These are phyloP conservation scores for Asterella californica DNA, from an alignment of 225 moss, liverwort and hornwort genomes.

Conservation along the genomic window DNA sequence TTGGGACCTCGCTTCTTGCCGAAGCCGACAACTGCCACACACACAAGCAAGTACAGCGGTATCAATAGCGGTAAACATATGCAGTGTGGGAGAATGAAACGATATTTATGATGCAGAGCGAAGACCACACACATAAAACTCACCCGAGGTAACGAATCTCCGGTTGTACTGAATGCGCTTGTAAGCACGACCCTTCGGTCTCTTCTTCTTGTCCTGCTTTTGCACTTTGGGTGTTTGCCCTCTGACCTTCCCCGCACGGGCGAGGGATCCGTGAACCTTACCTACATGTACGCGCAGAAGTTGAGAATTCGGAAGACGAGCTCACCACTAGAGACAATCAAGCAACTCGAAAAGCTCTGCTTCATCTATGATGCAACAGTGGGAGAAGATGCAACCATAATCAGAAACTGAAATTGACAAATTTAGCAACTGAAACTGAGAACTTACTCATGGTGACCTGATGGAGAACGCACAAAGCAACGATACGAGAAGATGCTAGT, in stretches of 20 bases:
- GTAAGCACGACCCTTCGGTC: conserved; percentile 68
- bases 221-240: conserved; percentile 76
- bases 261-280: conserved; percentile 83
- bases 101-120: not conserved
- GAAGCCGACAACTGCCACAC: conserved; percentile 58
- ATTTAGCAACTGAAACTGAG: not conserved
- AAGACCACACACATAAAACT: not conserved
- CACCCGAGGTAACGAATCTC: conserved; percentile 73
- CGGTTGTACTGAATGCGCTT: conserved; percentile 82
- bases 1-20: conserved; percentile 81
- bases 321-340: too few species aligned
- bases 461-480: not conserved
- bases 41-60: not conserved
- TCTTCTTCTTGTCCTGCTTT: conserved; percentile 85
- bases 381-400: not conserved
- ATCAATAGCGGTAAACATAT: not conserved
- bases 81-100: not conserved
- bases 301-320: not conserved
- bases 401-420: too few species aligned
- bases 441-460: not conserved
- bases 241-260: conserved; percentile 78
- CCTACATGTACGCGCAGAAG: conserved; percentile 31
- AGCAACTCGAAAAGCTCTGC: too few species aligned
- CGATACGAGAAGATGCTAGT: not conserved
- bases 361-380: too few species aligned